Evolutionary conservation across 1,284 basidiomycete species (phyloP).

Genomic region (Marasmius fiardii): DNA sequence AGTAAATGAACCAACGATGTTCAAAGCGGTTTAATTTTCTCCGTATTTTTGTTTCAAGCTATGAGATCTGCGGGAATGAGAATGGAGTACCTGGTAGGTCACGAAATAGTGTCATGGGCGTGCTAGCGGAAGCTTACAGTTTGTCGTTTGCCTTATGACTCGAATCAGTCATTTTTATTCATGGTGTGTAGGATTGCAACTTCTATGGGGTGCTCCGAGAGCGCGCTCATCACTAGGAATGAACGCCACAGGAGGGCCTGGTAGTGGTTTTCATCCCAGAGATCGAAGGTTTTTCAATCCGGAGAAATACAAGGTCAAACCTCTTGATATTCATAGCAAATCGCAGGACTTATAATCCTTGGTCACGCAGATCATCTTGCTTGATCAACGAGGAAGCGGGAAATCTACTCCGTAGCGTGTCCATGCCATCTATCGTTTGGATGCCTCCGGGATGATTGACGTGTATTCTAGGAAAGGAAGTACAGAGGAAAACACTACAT

Average conservation of each 20-base stretch:
- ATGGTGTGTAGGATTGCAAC: slow-evolving; percentile 44
- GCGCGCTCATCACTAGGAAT: not conserved
- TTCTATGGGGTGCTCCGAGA: no score
- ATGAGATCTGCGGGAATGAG: slow-evolving; percentile 76
- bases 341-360: slow-evolving; percentile 11
- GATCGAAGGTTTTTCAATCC: slow-evolving; percentile 85
- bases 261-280: slow-evolving; percentile 59
- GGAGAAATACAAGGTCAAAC: slow-evolving; percentile 70
- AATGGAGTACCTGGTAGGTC: slow-evolving; percentile 67
- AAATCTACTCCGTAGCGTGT: slow-evolving; percentile 84
- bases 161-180: slow-evolving; percentile 84
- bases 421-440: slow-evolving; percentile 23
- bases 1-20: not conserved
- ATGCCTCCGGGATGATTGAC: not conserved
- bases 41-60: slow-evolving; percentile 61
- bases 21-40: not conserved
- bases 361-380: slow-evolving; percentile 63
- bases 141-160: not conserved
- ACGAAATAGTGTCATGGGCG: not conserved
- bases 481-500: slow-evolving; percentile 87
- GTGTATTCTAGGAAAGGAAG: slow-evolving; percentile 54
- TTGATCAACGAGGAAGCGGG: slow-evolving; percentile 85
- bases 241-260: slow-evolving; percentile 61
- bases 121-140: no score
- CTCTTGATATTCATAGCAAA: not conserved